These are phyloP conservation scores for Saccharomyces hybrid DNA, from an alignment of 1,139 yeast species.

Conservation along the genomic window DNA sequence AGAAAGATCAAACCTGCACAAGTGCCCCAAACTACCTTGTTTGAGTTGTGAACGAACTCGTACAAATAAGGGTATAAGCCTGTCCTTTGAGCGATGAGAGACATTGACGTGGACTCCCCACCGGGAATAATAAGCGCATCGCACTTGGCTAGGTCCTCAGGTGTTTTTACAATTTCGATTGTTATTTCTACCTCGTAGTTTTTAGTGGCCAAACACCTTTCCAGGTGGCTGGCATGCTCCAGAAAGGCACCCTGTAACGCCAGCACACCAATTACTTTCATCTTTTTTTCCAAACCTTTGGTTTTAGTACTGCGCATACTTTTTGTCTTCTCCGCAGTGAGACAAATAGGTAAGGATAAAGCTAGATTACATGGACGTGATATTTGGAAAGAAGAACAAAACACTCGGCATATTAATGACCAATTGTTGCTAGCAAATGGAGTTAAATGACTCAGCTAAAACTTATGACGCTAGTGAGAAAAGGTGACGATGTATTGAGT, in stretches of 20 bases:
- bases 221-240: slow-evolving; percentile 58
- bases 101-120: slow-evolving; percentile 76
- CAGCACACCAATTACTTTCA: slow-evolving; percentile 50
- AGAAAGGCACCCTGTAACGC: slow-evolving; percentile 77
- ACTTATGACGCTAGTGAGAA: background rate
- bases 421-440: background rate
- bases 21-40: slow-evolving; percentile 73
- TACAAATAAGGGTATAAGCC: slow-evolving; percentile 50
- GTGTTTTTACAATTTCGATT: slow-evolving; percentile 48
- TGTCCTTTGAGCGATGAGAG: slow-evolving; percentile 62
- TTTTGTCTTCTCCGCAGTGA: background rate
- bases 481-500: background rate
- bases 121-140: slow-evolving; percentile 69
- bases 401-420: background rate
- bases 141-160: slow-evolving; percentile 43
- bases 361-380: background rate
- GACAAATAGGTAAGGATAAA: background rate
- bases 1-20: slow-evolving; percentile 78
- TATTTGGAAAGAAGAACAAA: background rate
- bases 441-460: background rate
- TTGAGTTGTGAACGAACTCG: slow-evolving; percentile 40
- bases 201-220: slow-evolving; percentile 32
- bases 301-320: background rate
- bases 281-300: background rate
- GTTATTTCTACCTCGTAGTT: slow-evolving; percentile 12